phyloP scores from a whole-genome alignment of 371 early-diverging fungal species.

The Mucor mucedo region DNA sequence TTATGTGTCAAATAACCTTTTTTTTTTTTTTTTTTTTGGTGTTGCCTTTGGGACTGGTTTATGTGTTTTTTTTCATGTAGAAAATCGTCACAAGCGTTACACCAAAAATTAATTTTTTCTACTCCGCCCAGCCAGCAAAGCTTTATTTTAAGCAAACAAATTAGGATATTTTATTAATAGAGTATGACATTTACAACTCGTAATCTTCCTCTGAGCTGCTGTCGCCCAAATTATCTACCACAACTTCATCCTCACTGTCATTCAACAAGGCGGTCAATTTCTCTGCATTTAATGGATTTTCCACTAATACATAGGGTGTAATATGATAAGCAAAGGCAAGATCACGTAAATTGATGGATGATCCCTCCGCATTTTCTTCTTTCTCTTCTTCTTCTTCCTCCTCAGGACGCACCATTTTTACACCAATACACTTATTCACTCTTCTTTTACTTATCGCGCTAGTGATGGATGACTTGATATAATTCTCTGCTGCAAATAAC shows the following conservation, averaged over 20 bases:
- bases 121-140: too few relatives aligned
- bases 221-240: constrained; percentile 32
- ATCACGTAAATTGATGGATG: constrained; percentile 47
- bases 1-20: not conserved
- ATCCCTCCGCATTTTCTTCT: constrained; percentile 16
- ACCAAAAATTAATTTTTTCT: too few relatives aligned
- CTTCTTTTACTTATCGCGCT: constrained; percentile 73
- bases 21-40: too few relatives aligned
- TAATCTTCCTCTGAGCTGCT: constrained; percentile 22
- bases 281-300: constrained; percentile 72
- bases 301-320: constrained; percentile 71
- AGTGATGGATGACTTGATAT: constrained; percentile 74
- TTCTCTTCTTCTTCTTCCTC: constrained; percentile 17
- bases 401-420: constrained; percentile 32
- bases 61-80: too few relatives aligned
- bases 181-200: constrained; percentile 5
- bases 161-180: too few relatives aligned
- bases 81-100: too few relatives aligned
- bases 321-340: constrained; percentile 72
- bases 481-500: constrained; percentile 77
- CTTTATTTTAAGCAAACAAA: too few relatives aligned
- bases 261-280: constrained; percentile 62
- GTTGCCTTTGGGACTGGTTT: too few relatives aligned
- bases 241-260: constrained; percentile 62
- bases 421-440: constrained; percentile 70